Evolutionary conservation across 2,329 filamentous ascomycete species (phyloP).

Genomic region (Ciborinia camelliae): DNA sequence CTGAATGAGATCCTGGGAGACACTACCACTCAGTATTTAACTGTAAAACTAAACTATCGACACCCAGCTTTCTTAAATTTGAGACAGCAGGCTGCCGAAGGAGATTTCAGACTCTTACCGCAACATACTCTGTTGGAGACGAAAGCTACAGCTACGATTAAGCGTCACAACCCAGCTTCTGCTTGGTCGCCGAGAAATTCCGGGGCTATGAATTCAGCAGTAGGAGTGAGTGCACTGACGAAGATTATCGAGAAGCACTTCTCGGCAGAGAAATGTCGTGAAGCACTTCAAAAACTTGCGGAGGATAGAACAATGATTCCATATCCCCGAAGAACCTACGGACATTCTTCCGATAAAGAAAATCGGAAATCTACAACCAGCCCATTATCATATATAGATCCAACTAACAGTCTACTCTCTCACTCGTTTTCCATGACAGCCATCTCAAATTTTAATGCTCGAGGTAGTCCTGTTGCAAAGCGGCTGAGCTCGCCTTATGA

Average conservation of each 20-base stretch:
- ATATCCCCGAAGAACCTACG: constrained; percentile 15
- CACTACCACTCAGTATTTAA: constrained; percentile 48
- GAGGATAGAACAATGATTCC: constrained; percentile 24
- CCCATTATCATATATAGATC: neutral
- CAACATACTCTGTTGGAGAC: constrained; percentile 52
- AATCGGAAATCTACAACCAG: neutral
- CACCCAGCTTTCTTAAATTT: constrained; percentile 50
- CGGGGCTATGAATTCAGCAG: constrained; percentile 36
- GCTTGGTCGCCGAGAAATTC: constrained; percentile 49
- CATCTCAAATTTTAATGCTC: constrained; percentile 4
- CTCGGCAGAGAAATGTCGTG: constrained; percentile 24
- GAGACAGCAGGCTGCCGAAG: constrained; percentile 29
- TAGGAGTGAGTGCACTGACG: constrained; percentile 28
- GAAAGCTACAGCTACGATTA: constrained; percentile 49
- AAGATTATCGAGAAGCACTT: constrained; percentile 32
- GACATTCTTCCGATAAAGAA: constrained; percentile 13
- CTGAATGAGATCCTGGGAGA: constrained; percentile 55
- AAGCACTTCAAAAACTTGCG: constrained; percentile 27
- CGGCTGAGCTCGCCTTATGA: constrained; percentile 9
- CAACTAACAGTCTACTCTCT: neutral
- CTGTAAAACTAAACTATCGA: constrained; percentile 51
- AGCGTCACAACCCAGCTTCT: constrained; percentile 47
- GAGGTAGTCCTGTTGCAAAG: neutral
- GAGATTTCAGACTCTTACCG: constrained; percentile 37
- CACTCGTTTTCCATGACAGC: constrained; percentile 17